Evolutionary conservation across 176 grass and related monocot species (phyloP).

Genomic region (Zoysia pacifica): DNA sequence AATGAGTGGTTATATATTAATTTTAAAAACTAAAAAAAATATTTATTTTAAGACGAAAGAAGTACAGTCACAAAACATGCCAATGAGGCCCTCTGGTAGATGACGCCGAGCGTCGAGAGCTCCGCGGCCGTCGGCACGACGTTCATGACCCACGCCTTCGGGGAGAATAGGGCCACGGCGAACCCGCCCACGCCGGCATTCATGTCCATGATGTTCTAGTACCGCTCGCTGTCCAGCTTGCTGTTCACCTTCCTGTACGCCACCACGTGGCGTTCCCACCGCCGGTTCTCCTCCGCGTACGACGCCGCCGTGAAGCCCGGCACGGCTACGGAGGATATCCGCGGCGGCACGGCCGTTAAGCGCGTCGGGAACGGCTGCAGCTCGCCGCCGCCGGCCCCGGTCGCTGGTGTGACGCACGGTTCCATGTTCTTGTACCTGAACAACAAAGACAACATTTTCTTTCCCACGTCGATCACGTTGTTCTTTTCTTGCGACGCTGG

Average conservation of each 20-base stretch:
- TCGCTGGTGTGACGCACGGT: conserved; percentile 47
- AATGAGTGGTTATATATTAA: too few species aligned
- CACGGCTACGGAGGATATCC: conserved; percentile 45
- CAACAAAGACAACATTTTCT: neutral
- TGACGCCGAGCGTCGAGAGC: conserved; percentile 61
- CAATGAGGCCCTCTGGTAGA: conserved; percentile 85
- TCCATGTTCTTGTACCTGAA: conserved; percentile 93
- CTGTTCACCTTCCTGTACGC: conserved; percentile 73
- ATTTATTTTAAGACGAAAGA: too few species aligned
- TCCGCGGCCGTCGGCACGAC: conserved; percentile 73
- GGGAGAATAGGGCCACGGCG: conserved; percentile 68
- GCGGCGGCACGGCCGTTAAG: conserved; percentile 57
- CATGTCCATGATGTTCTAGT: conserved; percentile 95
- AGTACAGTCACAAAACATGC: conserved; percentile 87
- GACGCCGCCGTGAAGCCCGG: conserved; percentile 49
- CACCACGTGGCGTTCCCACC: conserved; percentile 73
- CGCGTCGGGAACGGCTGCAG: conserved; percentile 69
- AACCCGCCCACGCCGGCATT: conserved; percentile 91
- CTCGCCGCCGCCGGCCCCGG: conserved; percentile 33
- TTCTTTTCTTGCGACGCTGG: neutral
- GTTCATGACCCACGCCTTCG: conserved; percentile 91
- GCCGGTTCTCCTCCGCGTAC: conserved; percentile 59
- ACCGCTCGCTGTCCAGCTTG: conserved; percentile 55
- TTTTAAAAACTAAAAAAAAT: too few species aligned
- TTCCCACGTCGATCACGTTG: neutral